A percentile compares a stretch with the other conserved stretches of the same genome.
phyloP scores from a whole-genome alignment of 441 rosid genomes.

The Monsonia emarginata region DNA sequence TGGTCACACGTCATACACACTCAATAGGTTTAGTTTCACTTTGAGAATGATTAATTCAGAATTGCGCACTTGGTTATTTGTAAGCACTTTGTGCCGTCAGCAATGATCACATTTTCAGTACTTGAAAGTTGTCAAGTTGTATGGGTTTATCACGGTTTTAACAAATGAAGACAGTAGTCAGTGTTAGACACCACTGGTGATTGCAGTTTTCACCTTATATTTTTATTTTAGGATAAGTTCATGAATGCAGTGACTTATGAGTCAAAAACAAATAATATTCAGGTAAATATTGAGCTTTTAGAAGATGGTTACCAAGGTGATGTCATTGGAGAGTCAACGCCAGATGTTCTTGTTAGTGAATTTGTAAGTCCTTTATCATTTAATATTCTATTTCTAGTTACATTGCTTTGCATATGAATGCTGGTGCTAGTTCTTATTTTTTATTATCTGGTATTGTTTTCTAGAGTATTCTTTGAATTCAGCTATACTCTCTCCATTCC shows the following conservation, averaged over 20 bases:
- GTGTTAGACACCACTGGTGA: neutral
- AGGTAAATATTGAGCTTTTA: conserved; percentile 54
- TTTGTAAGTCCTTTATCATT: conserved; percentile 53
- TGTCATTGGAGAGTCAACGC: conserved; percentile 77
- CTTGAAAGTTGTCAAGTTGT: neutral
- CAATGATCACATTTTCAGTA: neutral
- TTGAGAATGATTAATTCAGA: conserved; percentile 3
- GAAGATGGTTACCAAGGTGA: conserved; percentile 80
- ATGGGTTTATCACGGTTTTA: too few species aligned
- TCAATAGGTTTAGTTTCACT: neutral
- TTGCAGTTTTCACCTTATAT: neutral
- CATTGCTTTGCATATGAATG: neutral
- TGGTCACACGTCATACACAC: neutral
- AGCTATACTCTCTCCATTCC: too few species aligned
- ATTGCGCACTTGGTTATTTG: neutral
- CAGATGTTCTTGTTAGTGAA: conserved; percentile 71
- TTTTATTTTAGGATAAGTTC: neutral
- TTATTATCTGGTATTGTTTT: neutral
- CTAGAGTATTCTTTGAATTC: too few species aligned
- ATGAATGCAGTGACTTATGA: conserved; percentile 4
- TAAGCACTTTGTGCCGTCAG: neutral
- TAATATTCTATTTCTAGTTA: conserved; percentile 7
- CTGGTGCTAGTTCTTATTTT: neutral
- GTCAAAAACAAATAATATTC: conserved; percentile 14
- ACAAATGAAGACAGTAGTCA: neutral